Conservation (phyloP, 495 filamentous ascomycete species). For the Haplographium delicatum region DNA sequence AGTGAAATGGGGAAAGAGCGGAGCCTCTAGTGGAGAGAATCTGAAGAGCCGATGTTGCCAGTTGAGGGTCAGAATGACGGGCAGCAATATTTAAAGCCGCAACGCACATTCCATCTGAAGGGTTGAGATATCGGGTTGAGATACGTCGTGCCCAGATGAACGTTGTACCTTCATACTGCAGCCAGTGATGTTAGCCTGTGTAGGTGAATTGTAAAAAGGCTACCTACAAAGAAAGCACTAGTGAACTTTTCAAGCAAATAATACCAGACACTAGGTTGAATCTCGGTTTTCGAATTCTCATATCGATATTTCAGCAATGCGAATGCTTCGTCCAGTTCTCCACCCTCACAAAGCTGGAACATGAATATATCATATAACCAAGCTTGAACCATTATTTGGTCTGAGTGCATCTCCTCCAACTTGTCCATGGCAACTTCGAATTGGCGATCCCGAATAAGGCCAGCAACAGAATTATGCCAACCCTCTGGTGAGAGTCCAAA, state of each 20-base stretch:
- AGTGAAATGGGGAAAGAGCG: constrained; percentile 58
- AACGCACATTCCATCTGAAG: constrained; percentile 56
- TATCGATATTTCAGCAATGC: constrained; percentile 53
- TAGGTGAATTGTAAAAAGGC: constrained; percentile 23
- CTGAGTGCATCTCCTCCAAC: constrained; percentile 58
- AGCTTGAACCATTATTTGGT: constrained; percentile 47
- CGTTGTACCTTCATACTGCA: constrained; percentile 49
- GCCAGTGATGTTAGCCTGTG: constrained; percentile 28
- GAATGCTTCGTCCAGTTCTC: constrained; percentile 72
- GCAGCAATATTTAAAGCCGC: constrained; percentile 67
- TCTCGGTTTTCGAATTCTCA: constrained; percentile 37
- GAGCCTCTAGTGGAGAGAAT: constrained; percentile 47
- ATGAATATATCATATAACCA: constrained; percentile 77
- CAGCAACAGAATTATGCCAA: constrained; percentile 62
- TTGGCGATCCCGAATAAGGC: constrained; percentile 72
- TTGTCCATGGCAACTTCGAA: constrained; percentile 76
- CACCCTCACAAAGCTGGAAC: constrained; percentile 60
- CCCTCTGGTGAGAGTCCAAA: constrained; percentile 58
- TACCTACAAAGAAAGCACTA: constrained; percentile 39
- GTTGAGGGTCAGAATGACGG: constrained; percentile 52
- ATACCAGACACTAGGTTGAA: constrained; percentile 53
- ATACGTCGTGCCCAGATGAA: constrained; percentile 61
- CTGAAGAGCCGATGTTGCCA: constrained; percentile 63
- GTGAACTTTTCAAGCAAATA: constrained; percentile 67
- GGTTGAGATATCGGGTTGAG: constrained; percentile 53